Evolutionary conservation across 257 asterid species (phyloP).

Genomic region (Penstemon davidsonii): DNA sequence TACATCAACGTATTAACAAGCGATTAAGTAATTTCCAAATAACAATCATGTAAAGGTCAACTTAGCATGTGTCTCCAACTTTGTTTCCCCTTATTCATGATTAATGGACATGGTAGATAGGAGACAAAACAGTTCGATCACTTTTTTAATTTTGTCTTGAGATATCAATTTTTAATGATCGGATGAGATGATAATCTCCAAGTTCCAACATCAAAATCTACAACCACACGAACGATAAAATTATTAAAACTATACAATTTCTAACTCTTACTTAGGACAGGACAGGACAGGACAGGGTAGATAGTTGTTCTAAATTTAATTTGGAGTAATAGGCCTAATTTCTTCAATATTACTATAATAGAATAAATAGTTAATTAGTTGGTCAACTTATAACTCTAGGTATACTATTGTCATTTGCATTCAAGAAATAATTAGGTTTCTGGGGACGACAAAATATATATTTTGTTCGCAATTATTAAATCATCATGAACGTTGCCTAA

Average conservation of each 20-base stretch:
- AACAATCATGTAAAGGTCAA: not conserved
- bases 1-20: too few relatives aligned
- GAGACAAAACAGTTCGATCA: constrained; percentile 13
- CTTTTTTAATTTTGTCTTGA: not conserved
- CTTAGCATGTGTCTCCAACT: constrained; percentile 8
- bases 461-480: not conserved
- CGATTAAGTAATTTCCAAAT: too few relatives aligned
- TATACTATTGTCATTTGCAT: not conserved
- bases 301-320: too few relatives aligned
- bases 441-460: too few relatives aligned
- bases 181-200: not conserved
- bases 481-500: not conserved
- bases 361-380: too few relatives aligned
- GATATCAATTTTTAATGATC: constrained; percentile 3
- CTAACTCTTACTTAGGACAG: not conserved
- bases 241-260: not conserved
- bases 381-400: not conserved
- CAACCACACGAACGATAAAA: not conserved
- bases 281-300: not conserved
- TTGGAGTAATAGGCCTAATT: not conserved
- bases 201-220: constrained; percentile 1
- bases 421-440: too few relatives aligned
- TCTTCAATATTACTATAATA: too few relatives aligned
- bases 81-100: not conserved
- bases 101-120: not conserved